Conservation (phyloP, 2,329 filamentous ascomycete species). For the Pyrenophora tritici-repentis region DNA sequence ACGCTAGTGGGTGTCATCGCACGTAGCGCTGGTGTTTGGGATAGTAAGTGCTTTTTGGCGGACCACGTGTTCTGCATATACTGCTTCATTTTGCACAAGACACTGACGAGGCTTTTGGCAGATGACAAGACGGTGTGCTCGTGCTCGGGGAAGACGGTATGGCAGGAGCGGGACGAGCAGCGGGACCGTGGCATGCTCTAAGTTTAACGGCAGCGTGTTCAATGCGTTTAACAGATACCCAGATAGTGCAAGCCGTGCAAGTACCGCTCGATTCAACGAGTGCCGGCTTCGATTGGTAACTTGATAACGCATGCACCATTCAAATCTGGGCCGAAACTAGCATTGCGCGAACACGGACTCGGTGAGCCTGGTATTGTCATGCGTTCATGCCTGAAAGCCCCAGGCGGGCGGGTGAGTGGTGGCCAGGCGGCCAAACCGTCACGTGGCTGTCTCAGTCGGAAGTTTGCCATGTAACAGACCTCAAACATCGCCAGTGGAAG, state of each 20-base stretch:
- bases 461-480: slow-evolving; percentile 45
- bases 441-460: slow-evolving; percentile 45
- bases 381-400: slow-evolving; percentile 42
- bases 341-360: slow-evolving; percentile 38
- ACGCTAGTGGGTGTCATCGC: slow-evolving; percentile 94
- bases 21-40: slow-evolving; percentile 95
- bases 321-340: slow-evolving; percentile 44
- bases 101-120: slow-evolving; percentile 9
- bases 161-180: slow-evolving; percentile 94
- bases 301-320: slow-evolving; percentile 28
- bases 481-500: slow-evolving; percentile 40
- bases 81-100: not conserved
- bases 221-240: slow-evolving; percentile 8
- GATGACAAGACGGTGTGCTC: slow-evolving; percentile 97
- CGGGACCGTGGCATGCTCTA: slow-evolving; percentile 87
- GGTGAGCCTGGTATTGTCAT: slow-evolving; percentile 35
- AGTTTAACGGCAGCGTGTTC: slow-evolving; percentile 27
- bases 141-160: slow-evolving; percentile 96
- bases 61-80: slow-evolving; percentile 2
- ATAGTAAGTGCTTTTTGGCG: slow-evolving; percentile 50
- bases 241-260: slow-evolving; percentile 23
- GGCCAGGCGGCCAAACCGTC: slow-evolving; percentile 24
- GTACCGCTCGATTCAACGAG: slow-evolving; percentile 18
- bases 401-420: slow-evolving; percentile 31
- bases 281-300: slow-evolving; percentile 22